phyloP scores from a whole-genome alignment of 768 basidiomycete species.

The Rhodosporidiobolus odoratus region DNA sequence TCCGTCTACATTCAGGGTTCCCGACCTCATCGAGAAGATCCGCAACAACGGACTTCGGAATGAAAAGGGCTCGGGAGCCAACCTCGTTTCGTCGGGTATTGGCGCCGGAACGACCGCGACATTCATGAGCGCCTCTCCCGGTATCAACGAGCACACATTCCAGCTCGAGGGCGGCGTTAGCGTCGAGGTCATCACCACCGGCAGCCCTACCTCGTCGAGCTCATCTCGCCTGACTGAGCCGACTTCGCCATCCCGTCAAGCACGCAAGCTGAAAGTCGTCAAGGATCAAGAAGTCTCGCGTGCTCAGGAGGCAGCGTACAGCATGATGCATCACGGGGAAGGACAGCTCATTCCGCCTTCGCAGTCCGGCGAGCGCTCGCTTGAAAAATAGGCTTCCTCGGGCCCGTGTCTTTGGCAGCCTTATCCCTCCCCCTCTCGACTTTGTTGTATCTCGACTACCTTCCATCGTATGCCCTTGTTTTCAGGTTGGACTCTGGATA shows the following conservation, averaged over 20 bases:
- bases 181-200: neutral
- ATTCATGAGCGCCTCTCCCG: neutral
- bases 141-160: neutral
- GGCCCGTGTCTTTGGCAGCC: neutral
- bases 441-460: neutral
- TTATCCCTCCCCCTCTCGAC: neutral
- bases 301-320: neutral
- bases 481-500: too few species aligned
- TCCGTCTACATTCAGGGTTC: neutral
- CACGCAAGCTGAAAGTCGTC: neutral
- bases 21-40: conserved; percentile 18
- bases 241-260: neutral
- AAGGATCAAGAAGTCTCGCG: too few species aligned
- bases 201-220: neutral
- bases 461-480: too few species aligned
- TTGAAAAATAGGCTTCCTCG: neutral
- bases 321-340: neutral
- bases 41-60: neutral
- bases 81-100: neutral
- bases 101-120: neutral
- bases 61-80: neutral
- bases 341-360: neutral
- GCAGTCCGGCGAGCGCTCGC: neutral
- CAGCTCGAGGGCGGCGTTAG: neutral
- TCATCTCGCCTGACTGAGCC: neutral